Evolutionary conservation across 257 asterid species (phyloP), one percentile per base, ranked within the genome.

Genomic region (Przewalskia tangutica): DNA sequence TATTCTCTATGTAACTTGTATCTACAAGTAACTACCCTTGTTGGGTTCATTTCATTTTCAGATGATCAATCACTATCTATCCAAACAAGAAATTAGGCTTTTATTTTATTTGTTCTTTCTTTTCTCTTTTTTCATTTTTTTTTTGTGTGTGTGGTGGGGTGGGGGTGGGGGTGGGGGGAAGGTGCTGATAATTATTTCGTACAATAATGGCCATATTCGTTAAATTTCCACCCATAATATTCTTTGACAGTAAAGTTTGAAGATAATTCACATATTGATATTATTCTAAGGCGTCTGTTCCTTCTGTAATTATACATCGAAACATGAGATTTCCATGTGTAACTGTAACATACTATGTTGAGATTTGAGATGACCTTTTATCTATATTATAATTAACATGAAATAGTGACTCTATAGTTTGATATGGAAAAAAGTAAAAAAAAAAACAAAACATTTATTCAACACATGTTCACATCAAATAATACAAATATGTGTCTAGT

Each of bases 21-120:
- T 20, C 63, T 27, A 36, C 18, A 82, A 64, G 78, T 50, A 36
- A 78, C 44, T 68, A 38, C 67, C 80, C 55, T 18, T 80, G 78
- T 77, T 76, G 14, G 80, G 83, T 65, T 59, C 53, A 51, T 81
- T 81, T 63, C 84, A 38, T 68, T 66, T 83, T 81, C 77, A 36
- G 3, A 59, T 44, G 81, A 80, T 59, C 50, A 13, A 67, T 82
- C 73, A 32, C 44, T 77, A 75, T 73, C 42, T 6, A 0, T 64
- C 20, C 51, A 54, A 79, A 27, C 27, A 23, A 60, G 64, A 78
- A 66, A 85, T 42, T 60, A 34, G 13, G 64, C 34, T 60, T 27
- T 53, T 38, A 51, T 42, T 10, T 55, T 36, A 55, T 68, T 62
- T 64, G 75, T 38, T 62, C 36, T 7, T 36, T 44, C 38, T 62